Evolutionary conservation across 192 early-diverging fungal species (phyloP), one percentile per base, ranked within the genome.

Genomic region (Umbelopsis isabellina): DNA sequence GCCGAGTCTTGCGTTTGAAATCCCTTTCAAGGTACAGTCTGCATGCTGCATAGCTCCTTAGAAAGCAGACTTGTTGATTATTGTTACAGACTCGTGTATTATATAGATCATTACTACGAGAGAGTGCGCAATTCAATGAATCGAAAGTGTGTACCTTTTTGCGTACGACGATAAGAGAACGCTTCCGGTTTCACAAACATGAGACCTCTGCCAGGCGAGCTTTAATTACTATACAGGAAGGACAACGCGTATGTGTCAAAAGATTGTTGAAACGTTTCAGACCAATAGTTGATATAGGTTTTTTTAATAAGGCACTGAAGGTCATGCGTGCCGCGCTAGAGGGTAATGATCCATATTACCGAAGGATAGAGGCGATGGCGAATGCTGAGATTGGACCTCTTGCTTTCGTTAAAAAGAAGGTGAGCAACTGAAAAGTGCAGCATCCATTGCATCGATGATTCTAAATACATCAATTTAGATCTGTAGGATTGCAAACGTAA

Each of bases 101-200:
- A 44, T 71, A 71, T 46, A 45, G 70, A 10, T 71, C 30, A 16
- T 30, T 71, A 9, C 16, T 71, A 49, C 58, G 70, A 5, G 45
- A 55, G 13, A 45, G 55, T 48, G n/a, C 2, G 7, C 51, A 18
- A 30, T 71, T 55, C 33, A n/a, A 64, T 18, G 25, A 46, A 21
- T 41, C 23, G 4, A 25, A 65, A 20, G 53, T 64, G 12, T 21
- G 21, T 46, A 27, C 1, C 25, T 71, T 65, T 64, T 25, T 71
- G 18, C 45, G 20, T 0, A 41, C 23, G 45, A 65, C 52, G 12
- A 65, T 71, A 27, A n/a, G 18, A 11, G 70, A 71, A 46, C 51
- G 70, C 11, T 71, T 71, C 49, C 70, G 46, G 5, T 71, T 65
- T 16, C 53, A 71, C 23, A 46, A 71, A 12, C 48, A 47, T 35